A percentile compares a stretch with the other conserved stretches of the same genome.
These are phyloP conservation scores for Areca catechu DNA, from an alignment of 176 grass and related monocot genomes.

Conservation along the genomic window DNA sequence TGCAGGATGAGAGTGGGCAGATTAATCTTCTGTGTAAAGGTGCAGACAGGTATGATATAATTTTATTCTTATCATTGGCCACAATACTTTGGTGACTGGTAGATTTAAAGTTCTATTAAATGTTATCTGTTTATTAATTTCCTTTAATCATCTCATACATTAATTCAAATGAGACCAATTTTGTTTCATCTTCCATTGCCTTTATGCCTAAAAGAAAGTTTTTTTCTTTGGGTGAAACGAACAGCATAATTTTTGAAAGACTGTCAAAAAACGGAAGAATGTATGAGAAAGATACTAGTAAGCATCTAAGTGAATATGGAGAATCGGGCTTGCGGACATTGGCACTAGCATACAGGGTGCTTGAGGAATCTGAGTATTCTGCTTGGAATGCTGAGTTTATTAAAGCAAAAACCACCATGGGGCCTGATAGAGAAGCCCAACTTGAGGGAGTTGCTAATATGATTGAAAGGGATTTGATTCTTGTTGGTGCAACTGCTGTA, in stretches of 20 bases:
- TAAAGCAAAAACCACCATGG: conserved; percentile 80
- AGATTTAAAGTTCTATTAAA: no score
- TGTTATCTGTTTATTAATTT: no score
- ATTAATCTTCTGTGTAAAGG: conserved; percentile 97
- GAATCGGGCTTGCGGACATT: conserved; percentile 83
- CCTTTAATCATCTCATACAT: no score
- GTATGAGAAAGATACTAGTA: conserved; percentile 61
- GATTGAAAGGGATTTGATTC: conserved; percentile 86
- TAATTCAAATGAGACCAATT: not conserved
- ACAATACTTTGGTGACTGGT: no score
- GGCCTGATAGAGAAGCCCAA: conserved; percentile 75
- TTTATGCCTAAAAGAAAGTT: not conserved
- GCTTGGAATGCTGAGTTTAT: conserved; percentile 85
- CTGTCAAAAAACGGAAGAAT: conserved; percentile 80
- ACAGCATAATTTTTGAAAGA: conserved; percentile 95
- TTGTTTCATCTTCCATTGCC: not conserved
- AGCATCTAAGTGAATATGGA: conserved; percentile 85
- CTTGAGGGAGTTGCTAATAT: conserved; percentile 73
- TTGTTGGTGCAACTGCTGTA: conserved; percentile 89
- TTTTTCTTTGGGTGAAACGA: conserved; percentile 16
- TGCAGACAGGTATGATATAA: conserved; percentile 59
- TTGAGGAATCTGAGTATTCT: conserved; percentile 85
- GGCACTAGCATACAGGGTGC: conserved; percentile 71
- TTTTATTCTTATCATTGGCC: no score
- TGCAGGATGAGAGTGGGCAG: conserved; percentile 76